These are phyloP conservation scores for Boletus sp. DNA, from an alignment of 768 basidiomycete genomes.

Conservation along the genomic window DNA sequence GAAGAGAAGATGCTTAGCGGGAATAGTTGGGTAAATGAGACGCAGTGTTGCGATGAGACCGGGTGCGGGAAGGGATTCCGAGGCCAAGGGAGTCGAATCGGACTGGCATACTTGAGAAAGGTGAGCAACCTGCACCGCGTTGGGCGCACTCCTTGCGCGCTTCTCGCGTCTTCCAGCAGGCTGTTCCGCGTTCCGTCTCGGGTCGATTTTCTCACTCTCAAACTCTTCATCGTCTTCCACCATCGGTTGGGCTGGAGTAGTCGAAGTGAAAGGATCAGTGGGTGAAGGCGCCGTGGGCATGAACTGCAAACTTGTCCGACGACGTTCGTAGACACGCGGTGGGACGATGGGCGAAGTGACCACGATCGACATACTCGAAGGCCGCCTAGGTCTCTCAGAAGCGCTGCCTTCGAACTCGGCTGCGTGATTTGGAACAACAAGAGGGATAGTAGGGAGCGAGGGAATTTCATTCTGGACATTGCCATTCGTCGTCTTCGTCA, in stretches of 20 bases:
- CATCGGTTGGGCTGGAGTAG: slow-evolving; percentile 15
- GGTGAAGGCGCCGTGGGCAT: slow-evolving; percentile 51
- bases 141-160: slow-evolving; percentile 13
- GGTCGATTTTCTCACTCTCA: slow-evolving; percentile 43
- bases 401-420: slow-evolving; percentile 22
- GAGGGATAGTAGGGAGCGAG: slow-evolving; percentile 18
- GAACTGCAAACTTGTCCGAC: slow-evolving; percentile 58
- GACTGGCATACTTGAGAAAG: slow-evolving; percentile 7
- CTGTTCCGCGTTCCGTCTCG: slow-evolving; percentile 38
- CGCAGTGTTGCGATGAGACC: slow-evolving; percentile 42
- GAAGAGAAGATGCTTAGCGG: slow-evolving; percentile 65
- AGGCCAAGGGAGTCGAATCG: background rate
- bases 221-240: slow-evolving; percentile 39
- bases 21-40: slow-evolving; percentile 65
- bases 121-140: background rate
- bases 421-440: slow-evolving; percentile 18
- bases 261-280: slow-evolving; percentile 21
- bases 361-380: slow-evolving; percentile 39
- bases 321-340: slow-evolving; percentile 30
- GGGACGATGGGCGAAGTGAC: slow-evolving; percentile 28
- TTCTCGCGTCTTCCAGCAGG: slow-evolving; percentile 37
- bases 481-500: slow-evolving; percentile 38
- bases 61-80: slow-evolving; percentile 5
- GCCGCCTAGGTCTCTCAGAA: slow-evolving; percentile 16
- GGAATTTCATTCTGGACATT: slow-evolving; percentile 4